These are phyloP conservation scores for Cyclotella choctawhatcheeana DNA, from an alignment of 108 stramenopile genomes.

Conservation along the genomic window DNA sequence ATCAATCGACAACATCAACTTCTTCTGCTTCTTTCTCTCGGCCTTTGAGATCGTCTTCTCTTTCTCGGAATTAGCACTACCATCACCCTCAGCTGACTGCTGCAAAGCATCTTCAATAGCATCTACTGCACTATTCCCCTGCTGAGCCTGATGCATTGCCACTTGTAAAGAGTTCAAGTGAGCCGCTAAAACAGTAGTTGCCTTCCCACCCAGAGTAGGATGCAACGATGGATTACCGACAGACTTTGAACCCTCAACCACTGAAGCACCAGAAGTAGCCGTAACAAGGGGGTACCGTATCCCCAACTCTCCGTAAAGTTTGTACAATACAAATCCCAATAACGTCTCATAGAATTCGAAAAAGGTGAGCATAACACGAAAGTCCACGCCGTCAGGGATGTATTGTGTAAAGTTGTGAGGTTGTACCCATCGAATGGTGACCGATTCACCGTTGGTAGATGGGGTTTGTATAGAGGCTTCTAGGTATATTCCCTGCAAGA, in stretches of 20 bases:
- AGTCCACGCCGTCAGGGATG: slow-evolving; percentile 95
- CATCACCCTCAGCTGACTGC: slow-evolving; percentile 24
- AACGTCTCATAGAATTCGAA: slow-evolving; percentile 98
- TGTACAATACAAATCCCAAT: slow-evolving; percentile 94
- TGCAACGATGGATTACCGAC: slow-evolving; percentile 37
- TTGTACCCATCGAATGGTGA: slow-evolving; percentile 89
- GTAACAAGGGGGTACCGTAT: slow-evolving; percentile 82
- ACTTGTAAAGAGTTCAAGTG: slow-evolving; percentile 68
- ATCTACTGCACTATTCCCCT: slow-evolving; percentile 64
- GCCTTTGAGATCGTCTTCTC: slow-evolving; percentile 18
- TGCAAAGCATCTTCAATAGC: slow-evolving; percentile 69
- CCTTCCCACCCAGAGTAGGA: slow-evolving; percentile 62
- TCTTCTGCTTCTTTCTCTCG: slow-evolving; percentile 56
- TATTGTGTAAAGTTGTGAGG: slow-evolving; percentile 97
- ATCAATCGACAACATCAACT: slow-evolving; percentile 68
- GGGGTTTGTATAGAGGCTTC: slow-evolving; percentile 19
- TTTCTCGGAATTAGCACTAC: slow-evolving; percentile 4
- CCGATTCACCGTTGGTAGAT: slow-evolving; percentile 29
- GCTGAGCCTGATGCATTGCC: slow-evolving; percentile 57
- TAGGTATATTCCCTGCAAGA: slow-evolving; percentile 15
- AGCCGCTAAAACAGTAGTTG: slow-evolving; percentile 70
- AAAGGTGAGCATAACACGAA: slow-evolving; percentile 98
- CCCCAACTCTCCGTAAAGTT: slow-evolving; percentile 91
- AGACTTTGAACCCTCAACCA: slow-evolving; percentile 21
- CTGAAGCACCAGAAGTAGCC: slow-evolving; percentile 12